These are phyloP conservation scores for Samsoniella hepiali DNA, from an alignment of 2,329 filamentous ascomycete genomes.

Conservation along the genomic window DNA sequence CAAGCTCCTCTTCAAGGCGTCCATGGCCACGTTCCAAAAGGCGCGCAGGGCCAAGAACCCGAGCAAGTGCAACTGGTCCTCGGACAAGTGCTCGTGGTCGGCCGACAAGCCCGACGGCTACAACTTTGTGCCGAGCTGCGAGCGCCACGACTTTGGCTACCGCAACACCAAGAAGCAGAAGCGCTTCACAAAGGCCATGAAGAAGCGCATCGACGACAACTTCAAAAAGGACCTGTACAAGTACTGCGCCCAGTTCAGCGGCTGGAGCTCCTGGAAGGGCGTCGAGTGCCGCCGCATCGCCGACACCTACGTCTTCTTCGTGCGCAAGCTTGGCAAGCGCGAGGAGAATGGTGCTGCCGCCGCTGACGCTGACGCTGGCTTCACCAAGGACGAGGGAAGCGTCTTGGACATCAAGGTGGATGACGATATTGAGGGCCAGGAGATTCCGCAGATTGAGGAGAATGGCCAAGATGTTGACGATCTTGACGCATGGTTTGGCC, in stretches of 20 bases:
- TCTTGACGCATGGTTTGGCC: background rate
- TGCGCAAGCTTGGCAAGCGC: constrained; percentile 22
- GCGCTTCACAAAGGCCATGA: constrained; percentile 33
- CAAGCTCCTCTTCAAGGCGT: constrained; percentile 10
- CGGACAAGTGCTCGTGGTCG: constrained; percentile 35
- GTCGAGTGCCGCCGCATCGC: constrained; percentile 21
- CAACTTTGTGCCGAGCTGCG: constrained; percentile 30
- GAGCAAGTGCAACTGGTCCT: constrained; percentile 33
- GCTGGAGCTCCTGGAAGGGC: constrained; percentile 15
- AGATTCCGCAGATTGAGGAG: background rate
- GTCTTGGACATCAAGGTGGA: constrained; percentile 13
- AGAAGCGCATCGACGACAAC: constrained; percentile 37
- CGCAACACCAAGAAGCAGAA: constrained; percentile 35
- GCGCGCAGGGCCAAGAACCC: constrained; percentile 35
- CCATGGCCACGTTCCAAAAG: constrained; percentile 9
- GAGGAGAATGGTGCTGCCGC: background rate
- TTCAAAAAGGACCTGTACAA: constrained; percentile 36
- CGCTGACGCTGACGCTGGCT: background rate
- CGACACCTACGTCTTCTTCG: constrained; percentile 24
- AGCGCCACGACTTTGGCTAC: constrained; percentile 29
- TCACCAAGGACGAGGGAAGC: background rate
- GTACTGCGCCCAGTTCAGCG: constrained; percentile 21
- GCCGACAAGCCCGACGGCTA: constrained; percentile 38
- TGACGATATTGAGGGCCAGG: constrained; percentile 3
- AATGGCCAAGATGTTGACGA: constrained; percentile 17